Evolutionary conservation across 441 rosid genomes (phyloP).

Genomic region (Erodium moschatum): DNA sequence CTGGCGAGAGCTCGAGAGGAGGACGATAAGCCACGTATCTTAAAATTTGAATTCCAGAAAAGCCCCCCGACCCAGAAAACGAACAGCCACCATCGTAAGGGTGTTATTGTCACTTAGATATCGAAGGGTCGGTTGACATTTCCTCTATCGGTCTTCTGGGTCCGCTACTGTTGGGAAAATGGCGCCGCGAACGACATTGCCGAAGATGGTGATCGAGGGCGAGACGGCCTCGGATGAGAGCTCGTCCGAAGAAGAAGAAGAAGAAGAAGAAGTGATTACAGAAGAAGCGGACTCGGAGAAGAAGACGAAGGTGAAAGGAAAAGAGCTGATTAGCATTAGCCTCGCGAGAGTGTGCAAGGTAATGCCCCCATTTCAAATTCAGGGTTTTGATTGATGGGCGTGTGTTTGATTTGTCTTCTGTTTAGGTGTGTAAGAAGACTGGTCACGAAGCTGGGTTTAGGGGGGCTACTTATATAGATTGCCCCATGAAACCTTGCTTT

Average conservation of each 20-base stretch:
- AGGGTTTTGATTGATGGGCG: not conserved
- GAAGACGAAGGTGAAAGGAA: conserved; percentile 31
- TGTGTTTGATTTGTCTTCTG: conserved; percentile 9
- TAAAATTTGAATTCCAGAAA: too few species aligned
- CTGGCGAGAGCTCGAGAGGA: too few species aligned
- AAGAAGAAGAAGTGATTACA: conserved; percentile 25
- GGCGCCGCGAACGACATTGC: conserved; percentile 45
- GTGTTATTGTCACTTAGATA: too few species aligned
- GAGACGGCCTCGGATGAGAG: conserved; percentile 66
- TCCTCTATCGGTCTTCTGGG: too few species aligned
- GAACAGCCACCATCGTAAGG: too few species aligned
- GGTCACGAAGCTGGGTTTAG: conserved; percentile 96
- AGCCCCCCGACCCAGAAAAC: too few species aligned
- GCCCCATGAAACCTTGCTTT: conserved; percentile 93
- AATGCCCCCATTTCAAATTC: conserved; percentile 6
- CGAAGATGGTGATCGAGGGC: conserved; percentile 49
- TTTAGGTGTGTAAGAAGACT: conserved; percentile 68
- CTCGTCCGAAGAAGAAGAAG: conserved; percentile 45
- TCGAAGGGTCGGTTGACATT: too few species aligned
- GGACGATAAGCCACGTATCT: too few species aligned
- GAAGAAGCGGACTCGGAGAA: conserved; percentile 28
- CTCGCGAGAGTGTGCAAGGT: conserved; percentile 96
- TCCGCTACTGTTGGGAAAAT: conserved; percentile 17
- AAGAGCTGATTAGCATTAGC: conserved; percentile 65
- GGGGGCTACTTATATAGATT: conserved; percentile 85